Evolutionary conservation across 768 basidiomycete species (phyloP), one percentile per base, ranked within the genome.

Genomic region (Russula sp.): DNA sequence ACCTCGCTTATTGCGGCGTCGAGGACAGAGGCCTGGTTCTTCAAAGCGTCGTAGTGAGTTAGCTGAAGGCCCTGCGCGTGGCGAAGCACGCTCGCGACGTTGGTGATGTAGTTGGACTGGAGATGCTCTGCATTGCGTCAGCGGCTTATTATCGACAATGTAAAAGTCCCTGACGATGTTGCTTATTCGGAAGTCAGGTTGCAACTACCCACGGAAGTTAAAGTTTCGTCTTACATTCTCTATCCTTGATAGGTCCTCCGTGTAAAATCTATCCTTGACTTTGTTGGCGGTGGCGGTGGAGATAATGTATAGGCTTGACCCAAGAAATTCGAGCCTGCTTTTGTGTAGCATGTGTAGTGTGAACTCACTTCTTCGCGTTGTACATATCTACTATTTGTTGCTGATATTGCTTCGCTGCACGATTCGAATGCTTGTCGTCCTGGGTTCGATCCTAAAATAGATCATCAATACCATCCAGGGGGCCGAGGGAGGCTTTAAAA

Each of bases 361-460:
- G 22, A 16, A 27, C 39, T 44, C 62, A 91, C 91, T 92, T 93
- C 77, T 92, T 93, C 73, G 84, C 82, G 67, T 86, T 88, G 48
- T 84, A 73, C 91, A 93, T 92, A 45, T 91, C 87, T 39, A 79
- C 78, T 57, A 81, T 81, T 68, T 91, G 89, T 68, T 89, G 85
- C 65, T 91, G 89, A 49, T 82, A 83, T 68, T 91, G 89, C 71
- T 82, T 85, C 20, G 84, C 85, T 3, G 80, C 82, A 39, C 89
- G 82, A 58, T 87, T 88, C 37, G 88, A 85, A 62, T 91, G 89
- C 51, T 80, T 83, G 70, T 93, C 91, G 69, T 90, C 89, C 45
- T 77, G 77, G 48, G 82, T 81, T 61, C 86, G 84, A 55, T 78
- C 82, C 89, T 91, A 68, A 31, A 55, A 51, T 20, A 51, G n/a